Evolutionary conservation across 169 alveolate species (phyloP).

Genomic region (Plasmodium falciparum): DNA sequence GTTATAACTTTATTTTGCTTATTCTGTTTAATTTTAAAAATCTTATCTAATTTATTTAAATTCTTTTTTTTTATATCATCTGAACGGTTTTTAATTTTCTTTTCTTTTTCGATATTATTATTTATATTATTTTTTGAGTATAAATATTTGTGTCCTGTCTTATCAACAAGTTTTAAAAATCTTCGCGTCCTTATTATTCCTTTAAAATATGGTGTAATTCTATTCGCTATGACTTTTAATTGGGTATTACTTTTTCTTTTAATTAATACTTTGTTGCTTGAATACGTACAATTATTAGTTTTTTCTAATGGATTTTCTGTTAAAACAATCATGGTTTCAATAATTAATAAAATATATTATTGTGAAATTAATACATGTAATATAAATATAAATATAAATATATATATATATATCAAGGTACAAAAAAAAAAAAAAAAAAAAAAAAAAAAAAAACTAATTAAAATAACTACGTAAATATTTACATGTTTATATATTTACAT

Average conservation of each 20-base stretch:
- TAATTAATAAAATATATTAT: constrained; percentile 5
- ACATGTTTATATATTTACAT: too few relatives aligned
- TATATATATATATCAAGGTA: constrained; percentile 8
- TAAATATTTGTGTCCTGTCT: constrained; percentile 33
- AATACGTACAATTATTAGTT: constrained; percentile 15
- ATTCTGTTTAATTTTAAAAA: constrained; percentile 45
- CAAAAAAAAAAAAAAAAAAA: too few relatives aligned
- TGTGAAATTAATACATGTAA: neutral
- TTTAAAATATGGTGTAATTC: constrained; percentile 68
- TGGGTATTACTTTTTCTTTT: constrained; percentile 48
- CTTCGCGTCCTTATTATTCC: constrained; percentile 75
- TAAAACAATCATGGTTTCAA: constrained; percentile 52
- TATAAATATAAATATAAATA: neutral
- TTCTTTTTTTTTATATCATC: constrained; percentile 21
- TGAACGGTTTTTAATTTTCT: constrained; percentile 15
- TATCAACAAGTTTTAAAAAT: constrained; percentile 30
- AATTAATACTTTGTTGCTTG: constrained; percentile 27
- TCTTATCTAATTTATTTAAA: constrained; percentile 23
- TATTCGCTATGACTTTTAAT: constrained; percentile 60
- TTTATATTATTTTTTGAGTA: constrained; percentile 30
- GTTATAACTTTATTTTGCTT: constrained; percentile 48
- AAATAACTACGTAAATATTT: too few relatives aligned
- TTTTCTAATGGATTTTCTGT: constrained; percentile 67
- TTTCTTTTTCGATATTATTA: constrained; percentile 13
- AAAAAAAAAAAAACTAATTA: too few relatives aligned